A percentile compares a stretch with the other conserved stretches of the same genome.
Conservation (phyloP, 2,329 filamentous ascomycete species). For the Trichoderma sp. region DNA sequence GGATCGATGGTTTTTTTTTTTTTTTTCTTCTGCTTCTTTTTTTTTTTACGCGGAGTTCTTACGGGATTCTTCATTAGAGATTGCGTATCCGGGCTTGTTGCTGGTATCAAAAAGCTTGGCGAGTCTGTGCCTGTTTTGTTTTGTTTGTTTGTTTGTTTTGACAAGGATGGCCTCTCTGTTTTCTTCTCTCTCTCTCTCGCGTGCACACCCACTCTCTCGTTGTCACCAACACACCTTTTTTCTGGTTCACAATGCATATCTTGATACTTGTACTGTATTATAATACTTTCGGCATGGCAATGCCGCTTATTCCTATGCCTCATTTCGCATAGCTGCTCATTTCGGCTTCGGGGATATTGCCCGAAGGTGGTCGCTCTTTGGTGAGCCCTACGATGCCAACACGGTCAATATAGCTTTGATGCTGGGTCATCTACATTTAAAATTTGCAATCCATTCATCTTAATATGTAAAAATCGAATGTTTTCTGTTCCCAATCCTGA, state of each 20-base stretch:
- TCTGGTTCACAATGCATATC: background rate
- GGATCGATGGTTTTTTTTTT: background rate
- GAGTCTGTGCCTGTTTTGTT: background rate
- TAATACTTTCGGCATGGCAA: constrained; percentile 7
- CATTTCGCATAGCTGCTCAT: background rate
- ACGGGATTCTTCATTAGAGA: background rate
- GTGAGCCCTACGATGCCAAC: background rate
- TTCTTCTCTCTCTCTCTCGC: background rate
- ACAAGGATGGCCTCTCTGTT: background rate
- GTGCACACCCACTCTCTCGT: too few species aligned
- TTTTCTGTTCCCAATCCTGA: background rate
- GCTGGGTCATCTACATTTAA: background rate
- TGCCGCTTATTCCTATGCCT: constrained; percentile 3
- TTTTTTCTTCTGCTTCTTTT: too few species aligned
- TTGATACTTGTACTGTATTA: background rate
- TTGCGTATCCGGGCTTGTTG: constrained; percentile 9
- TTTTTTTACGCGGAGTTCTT: background rate
- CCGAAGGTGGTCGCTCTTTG: background rate
- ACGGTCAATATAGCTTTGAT: background rate
- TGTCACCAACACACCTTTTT: background rate
- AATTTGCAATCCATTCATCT: background rate
- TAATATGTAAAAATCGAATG: background rate
- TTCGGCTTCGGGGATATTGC: background rate
- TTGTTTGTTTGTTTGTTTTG: background rate
- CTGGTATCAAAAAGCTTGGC: constrained; percentile 16